phyloP scores from a whole-genome alignment of 305 asterid species.

The Solanum hybrid region DNA sequence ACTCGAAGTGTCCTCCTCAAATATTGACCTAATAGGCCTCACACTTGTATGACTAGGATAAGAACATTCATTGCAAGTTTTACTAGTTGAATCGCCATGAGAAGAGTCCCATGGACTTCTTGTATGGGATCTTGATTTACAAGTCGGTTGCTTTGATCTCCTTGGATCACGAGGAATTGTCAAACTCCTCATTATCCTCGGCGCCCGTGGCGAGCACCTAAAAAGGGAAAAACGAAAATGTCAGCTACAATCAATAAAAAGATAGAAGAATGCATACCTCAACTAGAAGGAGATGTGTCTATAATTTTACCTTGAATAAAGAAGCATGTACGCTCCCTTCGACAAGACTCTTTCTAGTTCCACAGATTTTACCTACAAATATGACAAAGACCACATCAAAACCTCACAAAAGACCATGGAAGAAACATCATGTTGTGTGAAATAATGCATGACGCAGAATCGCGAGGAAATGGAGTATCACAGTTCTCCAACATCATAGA shows the following conservation, averaged over 20 bases:
- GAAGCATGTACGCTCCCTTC: constrained; percentile 71
- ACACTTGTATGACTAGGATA: constrained; percentile 3
- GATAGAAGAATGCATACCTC: not conserved
- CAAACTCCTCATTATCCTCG: constrained; percentile 39
- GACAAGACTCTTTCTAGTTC: constrained; percentile 53
- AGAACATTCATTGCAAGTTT: constrained; percentile 18
- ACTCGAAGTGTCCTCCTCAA: constrained; percentile 33
- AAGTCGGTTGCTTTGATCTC: constrained; percentile 16
- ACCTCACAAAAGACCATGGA: not conserved
- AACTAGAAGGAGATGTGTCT: not conserved
- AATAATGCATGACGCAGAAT: not conserved
- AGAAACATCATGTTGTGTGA: not conserved
- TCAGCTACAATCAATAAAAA: not conserved
- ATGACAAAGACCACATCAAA: constrained; percentile 8
- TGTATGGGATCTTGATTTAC: constrained; percentile 25
- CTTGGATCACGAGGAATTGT: constrained; percentile 27
- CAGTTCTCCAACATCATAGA: not conserved
- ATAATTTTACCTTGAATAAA: constrained; percentile 58
- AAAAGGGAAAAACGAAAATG: not conserved
- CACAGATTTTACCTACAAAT: constrained; percentile 49
- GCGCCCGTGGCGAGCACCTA: constrained; percentile 87
- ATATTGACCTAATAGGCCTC: constrained; percentile 7
- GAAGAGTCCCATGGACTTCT: constrained; percentile 30
- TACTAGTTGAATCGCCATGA: constrained; percentile 1
- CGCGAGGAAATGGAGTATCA: not conserved